These are phyloP conservation scores for Saturnispora zaruensis DNA, from an alignment of 805 yeast genomes.

Conservation along the genomic window DNA sequence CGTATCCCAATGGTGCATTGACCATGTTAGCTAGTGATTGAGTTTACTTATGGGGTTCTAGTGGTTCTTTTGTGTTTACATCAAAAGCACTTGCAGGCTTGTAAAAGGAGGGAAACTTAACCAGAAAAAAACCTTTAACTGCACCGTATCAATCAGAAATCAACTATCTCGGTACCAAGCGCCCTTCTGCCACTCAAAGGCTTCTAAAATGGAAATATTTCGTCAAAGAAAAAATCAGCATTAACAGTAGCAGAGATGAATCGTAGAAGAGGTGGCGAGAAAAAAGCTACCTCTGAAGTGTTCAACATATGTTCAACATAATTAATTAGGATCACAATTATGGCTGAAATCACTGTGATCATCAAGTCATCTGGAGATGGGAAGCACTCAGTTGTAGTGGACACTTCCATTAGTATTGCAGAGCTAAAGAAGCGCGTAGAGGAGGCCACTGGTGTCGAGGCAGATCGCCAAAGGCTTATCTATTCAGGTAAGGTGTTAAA, in stretches of 20 bases:
- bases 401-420: constrained; percentile 46
- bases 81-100: not conserved
- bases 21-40: constrained; percentile 6
- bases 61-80: not conserved
- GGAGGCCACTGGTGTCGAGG: constrained; percentile 54
- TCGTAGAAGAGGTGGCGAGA: not conserved
- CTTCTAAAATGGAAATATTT: not conserved
- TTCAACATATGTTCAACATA: not conserved
- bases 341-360: constrained; percentile 17
- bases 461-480: constrained; percentile 77
- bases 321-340: not conserved
- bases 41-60: not conserved
- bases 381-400: constrained; percentile 59
- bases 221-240: not conserved
- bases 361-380: constrained; percentile 56
- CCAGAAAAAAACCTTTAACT: not conserved
- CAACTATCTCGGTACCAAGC: not conserved
- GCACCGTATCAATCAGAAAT: not conserved
- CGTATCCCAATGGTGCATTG: constrained; percentile 70
- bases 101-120: not conserved
- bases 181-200: too few relatives aligned
- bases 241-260: not conserved
- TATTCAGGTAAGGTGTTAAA: constrained; percentile 91
- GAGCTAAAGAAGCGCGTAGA: constrained; percentile 64
- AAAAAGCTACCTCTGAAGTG: not conserved